Base-by-base conservation (phyloP, 2,329 filamentous ascomycete genomes). In the Fusarium drepaniforme region DNA sequence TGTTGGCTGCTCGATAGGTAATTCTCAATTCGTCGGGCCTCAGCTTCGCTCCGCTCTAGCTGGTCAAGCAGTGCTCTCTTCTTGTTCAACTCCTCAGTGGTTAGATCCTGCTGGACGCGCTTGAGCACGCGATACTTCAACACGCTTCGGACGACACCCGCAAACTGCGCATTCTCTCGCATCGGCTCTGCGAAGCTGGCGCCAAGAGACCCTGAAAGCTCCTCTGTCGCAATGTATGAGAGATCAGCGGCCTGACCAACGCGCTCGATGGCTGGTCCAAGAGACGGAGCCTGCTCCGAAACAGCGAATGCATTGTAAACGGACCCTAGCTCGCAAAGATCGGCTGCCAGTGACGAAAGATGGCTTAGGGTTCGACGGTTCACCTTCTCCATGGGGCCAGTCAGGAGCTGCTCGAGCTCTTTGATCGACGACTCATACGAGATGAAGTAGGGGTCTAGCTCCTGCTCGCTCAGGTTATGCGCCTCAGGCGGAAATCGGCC, bases 181-280 rank as follows among this genome's bases (percentile, higher is more conserved):
- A 99, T 98, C 1, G 97, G 97, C 81, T 99, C 97, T 0, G 97
- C 95, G 81, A 99, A 99, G 75, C 92, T 97, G 38, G 96, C 96
- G 23, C 96, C 96, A n/a, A 99, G 86, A 0, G 93, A 93, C 3
- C 91, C 92, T 0, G 96, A 96, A 4, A 99, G 87, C 81, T 99
- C 97, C 79, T 97, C 94, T 0, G 96, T 98, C 12, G 94, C 95
- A 75, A 99, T 96, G 81, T 98, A 99, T 0, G 97, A 98, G 12
- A 94, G 94, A 82, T 99, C 97, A 11, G 96, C 95, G 3, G 97
- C 97, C 84, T 99, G 97, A 0, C 97, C 97, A 56, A 97, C 90
- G 73, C 96, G 93, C 83, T 99, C 97, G 75, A 99, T 98, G 1
- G 97, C 97, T 15, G 95, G 92, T 12, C 96, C 95, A 8, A 99